phyloP scores from a whole-genome alignment of 2,329 filamentous ascomycete species.

The Fusarium annulatum region DNA sequence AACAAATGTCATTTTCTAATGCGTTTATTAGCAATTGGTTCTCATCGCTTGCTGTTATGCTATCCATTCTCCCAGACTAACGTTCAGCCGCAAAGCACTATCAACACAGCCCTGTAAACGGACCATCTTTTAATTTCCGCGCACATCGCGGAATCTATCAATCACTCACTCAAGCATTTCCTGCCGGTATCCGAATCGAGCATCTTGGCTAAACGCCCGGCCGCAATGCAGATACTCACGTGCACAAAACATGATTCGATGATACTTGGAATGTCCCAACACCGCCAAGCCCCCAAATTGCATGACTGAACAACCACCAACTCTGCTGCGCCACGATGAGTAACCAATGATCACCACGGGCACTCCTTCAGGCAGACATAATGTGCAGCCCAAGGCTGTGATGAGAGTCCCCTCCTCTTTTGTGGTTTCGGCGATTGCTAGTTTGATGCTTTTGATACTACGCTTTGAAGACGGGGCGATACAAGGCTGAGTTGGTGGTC shows the following conservation, averaged over 20 bases:
- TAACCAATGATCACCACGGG: background rate
- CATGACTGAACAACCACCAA: slow-evolving; percentile 2
- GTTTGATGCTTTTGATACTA: slow-evolving; percentile 2
- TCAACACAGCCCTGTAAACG: slow-evolving; percentile 16
- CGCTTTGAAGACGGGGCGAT: background rate
- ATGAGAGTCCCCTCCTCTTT: background rate
- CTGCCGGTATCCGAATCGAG: slow-evolving; percentile 32
- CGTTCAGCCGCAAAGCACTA: background rate
- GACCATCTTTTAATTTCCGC: slow-evolving; percentile 6
- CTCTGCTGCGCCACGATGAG: slow-evolving; percentile 19
- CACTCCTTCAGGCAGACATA: background rate
- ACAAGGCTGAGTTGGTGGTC: slow-evolving; percentile 27
- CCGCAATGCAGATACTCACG: slow-evolving; percentile 6
- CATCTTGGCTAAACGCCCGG: slow-evolving; percentile 22
- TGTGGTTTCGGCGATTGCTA: slow-evolving; percentile 6
- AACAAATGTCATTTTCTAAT: background rate
- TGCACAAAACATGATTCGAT: background rate
- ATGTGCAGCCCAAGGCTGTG: slow-evolving; percentile 24
- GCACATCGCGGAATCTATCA: slow-evolving; percentile 1
- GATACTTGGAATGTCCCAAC: slow-evolving; percentile 2
- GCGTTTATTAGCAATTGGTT: background rate
- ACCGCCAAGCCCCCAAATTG: slow-evolving; percentile 26
- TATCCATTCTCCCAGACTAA: background rate
- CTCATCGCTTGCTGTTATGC: background rate
- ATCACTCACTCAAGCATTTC: background rate